Percentiles rank a stretch among this genome's conserved stretches.
These are phyloP conservation scores for Craspedostauros australis DNA, from an alignment of 108 stramenopile species.

Conservation along the genomic window DNA sequence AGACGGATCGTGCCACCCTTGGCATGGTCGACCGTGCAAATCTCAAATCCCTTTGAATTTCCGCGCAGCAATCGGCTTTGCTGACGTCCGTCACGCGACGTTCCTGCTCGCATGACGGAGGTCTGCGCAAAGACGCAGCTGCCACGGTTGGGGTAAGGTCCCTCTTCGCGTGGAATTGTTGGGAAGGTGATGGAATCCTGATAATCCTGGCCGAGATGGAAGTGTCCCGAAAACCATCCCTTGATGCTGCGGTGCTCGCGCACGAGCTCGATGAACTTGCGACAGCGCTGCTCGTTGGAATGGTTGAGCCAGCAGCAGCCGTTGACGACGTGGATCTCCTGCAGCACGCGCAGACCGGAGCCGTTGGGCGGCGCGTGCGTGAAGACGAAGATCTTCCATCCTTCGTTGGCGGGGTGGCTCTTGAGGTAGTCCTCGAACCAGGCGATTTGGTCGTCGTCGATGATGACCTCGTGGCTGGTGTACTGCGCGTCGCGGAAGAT, in stretches of 20 bases:
- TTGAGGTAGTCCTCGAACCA: slow-evolving; percentile 83
- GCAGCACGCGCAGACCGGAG: slow-evolving; percentile 80
- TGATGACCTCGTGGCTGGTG: slow-evolving; percentile 89
- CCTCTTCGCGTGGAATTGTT: slow-evolving; percentile 50
- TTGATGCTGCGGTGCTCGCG: slow-evolving; percentile 77
- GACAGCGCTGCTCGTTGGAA: slow-evolving; percentile 32
- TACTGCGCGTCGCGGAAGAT: slow-evolving; percentile 83
- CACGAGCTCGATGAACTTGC: slow-evolving; percentile 76
- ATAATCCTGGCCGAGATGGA: slow-evolving; percentile 77
- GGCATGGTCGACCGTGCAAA: slow-evolving; percentile 90
- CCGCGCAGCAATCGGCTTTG: slow-evolving; percentile 87
- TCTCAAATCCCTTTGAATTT: slow-evolving; percentile 71
- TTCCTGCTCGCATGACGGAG: slow-evolving; percentile 77
- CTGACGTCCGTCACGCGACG: slow-evolving; percentile 75
- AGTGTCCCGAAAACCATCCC: slow-evolving; percentile 93
- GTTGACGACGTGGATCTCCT: slow-evolving; percentile 80
- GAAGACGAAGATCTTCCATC: slow-evolving; percentile 92
- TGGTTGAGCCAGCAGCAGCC: slow-evolving; percentile 91
- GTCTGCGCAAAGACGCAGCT: slow-evolving; percentile 80
- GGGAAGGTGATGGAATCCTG: slow-evolving; percentile 53
- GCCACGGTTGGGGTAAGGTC: slow-evolving; percentile 68
- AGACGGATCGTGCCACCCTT: slow-evolving; percentile 61
- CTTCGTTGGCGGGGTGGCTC: slow-evolving; percentile 66
- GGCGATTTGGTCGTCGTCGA: slow-evolving; percentile 81
- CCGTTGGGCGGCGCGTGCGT: slow-evolving; percentile 93